Evolutionary conservation across 768 basidiomycete species (phyloP), one percentile per base, ranked within the genome.

Genomic region (Auriculariales sp.): DNA sequence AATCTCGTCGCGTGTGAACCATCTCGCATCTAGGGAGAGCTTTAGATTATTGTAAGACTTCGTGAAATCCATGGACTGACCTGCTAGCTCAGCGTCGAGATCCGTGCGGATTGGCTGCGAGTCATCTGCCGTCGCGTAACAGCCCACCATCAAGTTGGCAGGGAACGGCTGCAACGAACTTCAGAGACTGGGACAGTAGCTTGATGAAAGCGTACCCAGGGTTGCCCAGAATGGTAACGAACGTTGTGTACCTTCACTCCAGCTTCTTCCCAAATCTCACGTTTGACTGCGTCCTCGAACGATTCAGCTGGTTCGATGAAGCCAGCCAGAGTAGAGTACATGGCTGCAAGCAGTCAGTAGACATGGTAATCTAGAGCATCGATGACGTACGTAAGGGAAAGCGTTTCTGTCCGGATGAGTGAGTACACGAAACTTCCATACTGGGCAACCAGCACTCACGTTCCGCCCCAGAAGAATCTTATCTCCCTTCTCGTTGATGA

Each of bases 241-340:
- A 92, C 74, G 55, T 89, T 73, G 69, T 81, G 83, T 22, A 89
- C 87, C 44, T 72, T 75, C n/a, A 98, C 74, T 3, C 94, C 94
- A 2, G 89, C 87, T 63, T 98, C 94, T 63, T 99, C 94, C 81
- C 89, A 89, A 63, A 94, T 82, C 64, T 98, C 94, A 32, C 94
- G 74, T 48, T 75, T 71, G 28, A 97, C 92, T 2, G 93, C 84
- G 56, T 97, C 92, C 60, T 99, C 94, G 54, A 95, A 83, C 0
- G 85, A 79, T 62, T 99, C 94, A 9, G 85, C 92, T 3, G 92
- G 90, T 62, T 97, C 94, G 39, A 93, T 75, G 61, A 97, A 98
- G 2, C 94, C 94, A 1, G 93, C 90, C 27, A 97, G 66, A 42
- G 89, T 88, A 1, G 90, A 93, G 64, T 90, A 95, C 63, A 86